A percentile compares a stretch with the other conserved stretches of the same genome.
Conservation (phyloP, 371 early-diverging fungal genomes). For the Apophysomyces variabilis region DNA sequence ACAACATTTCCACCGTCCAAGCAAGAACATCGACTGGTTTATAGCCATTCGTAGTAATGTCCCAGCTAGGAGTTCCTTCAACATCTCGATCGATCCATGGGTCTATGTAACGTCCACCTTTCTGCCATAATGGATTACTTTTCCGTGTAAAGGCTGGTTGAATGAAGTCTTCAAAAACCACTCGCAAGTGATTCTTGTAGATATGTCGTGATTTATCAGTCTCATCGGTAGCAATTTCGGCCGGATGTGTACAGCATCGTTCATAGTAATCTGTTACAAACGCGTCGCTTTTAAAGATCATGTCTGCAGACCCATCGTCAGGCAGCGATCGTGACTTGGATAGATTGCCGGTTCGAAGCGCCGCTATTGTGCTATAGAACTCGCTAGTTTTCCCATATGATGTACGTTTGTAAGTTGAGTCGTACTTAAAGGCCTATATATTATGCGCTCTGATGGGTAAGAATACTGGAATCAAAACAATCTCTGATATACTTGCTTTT, state of each 20-base stretch:
- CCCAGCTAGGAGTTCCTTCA: constrained; percentile 38
- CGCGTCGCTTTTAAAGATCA: not conserved
- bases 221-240: not conserved
- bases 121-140: constrained; percentile 22
- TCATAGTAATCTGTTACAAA: not conserved
- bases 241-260: constrained; percentile 5
- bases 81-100: constrained; percentile 21
- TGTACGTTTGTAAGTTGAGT: too few relatives aligned
- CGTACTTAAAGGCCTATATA: too few relatives aligned
- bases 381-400: too few relatives aligned
- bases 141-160: constrained; percentile 23
- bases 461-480: too few relatives aligned
- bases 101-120: constrained; percentile 28
- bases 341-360: not conserved
- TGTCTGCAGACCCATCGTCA: not conserved
- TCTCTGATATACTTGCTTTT: too few relatives aligned
- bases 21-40: constrained; percentile 23
- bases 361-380: too few relatives aligned
- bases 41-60: constrained; percentile 21
- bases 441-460: too few relatives aligned
- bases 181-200: constrained; percentile 17
- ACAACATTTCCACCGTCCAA: constrained; percentile 28
- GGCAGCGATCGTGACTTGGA: not conserved
- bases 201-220: constrained; percentile 19
- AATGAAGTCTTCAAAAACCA: constrained; percentile 21